Conservation (phyloP, 192 early-diverging fungal species). For the Tieghemiomyces parasiticus region DNA sequence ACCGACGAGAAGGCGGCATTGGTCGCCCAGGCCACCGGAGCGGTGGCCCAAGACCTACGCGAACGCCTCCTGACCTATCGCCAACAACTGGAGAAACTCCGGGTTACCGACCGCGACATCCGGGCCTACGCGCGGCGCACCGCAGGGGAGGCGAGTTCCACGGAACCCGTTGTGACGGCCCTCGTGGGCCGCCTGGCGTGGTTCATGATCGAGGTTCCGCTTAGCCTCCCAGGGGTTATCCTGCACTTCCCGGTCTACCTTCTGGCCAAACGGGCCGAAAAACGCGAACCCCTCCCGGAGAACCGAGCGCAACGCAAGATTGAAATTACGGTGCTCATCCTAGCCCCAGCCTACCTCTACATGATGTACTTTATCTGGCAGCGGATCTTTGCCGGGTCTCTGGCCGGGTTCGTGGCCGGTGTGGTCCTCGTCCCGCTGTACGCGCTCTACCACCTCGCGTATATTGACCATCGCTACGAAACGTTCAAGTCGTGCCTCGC, state of each 20-base stretch:
- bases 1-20: too few species aligned
- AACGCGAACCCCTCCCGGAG: neutral
- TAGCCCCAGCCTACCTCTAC: neutral
- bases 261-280: neutral
- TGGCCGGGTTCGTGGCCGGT: neutral
- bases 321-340: neutral
- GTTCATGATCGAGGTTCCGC: conserved; percentile 4
- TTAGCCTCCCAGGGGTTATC: conserved; percentile 1
- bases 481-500: neutral
- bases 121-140: neutral
- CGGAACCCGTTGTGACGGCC: neutral
- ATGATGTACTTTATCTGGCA: neutral
- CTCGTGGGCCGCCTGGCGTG: neutral
- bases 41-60: neutral
- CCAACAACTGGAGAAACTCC: neutral
- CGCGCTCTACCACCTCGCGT: conserved; percentile 3
- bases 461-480: conserved; percentile 7
- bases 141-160: neutral
- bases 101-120: conserved; percentile 1
- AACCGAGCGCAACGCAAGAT: conserved; percentile 6
- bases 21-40: neutral
- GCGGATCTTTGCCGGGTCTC: neutral
- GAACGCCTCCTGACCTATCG: neutral
- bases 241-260: conserved; percentile 5
- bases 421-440: neutral